Percentiles rank a stretch among this genome's conserved stretches.
Evolutionary conservation across 139 green algal genomes (phyloP).

Genomic region (Zygnema cylindricum): DNA sequence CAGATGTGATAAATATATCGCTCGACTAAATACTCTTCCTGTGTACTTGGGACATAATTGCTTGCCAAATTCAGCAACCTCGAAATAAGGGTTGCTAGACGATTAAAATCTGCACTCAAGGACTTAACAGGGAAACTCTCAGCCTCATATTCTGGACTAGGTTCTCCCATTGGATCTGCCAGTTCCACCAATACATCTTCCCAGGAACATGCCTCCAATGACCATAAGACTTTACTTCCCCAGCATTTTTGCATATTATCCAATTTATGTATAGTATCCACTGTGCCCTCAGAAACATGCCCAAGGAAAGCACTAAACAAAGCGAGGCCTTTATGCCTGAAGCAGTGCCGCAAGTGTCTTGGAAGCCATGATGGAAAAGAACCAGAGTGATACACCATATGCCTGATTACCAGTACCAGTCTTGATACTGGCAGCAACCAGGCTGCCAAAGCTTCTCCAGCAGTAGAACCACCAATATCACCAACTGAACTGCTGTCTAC

Average conservation of each 20-base stretch:
- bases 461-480: background rate
- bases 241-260: background rate
- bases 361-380: constrained; percentile 9
- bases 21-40: constrained; percentile 22
- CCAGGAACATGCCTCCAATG: background rate
- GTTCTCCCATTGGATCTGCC: background rate
- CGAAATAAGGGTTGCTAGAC: background rate
- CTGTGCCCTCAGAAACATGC: background rate
- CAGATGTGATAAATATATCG: constrained; percentile 30
- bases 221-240: background rate
- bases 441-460: background rate
- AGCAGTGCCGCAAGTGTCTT: background rate
- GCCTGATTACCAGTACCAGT: background rate
- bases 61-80: background rate
- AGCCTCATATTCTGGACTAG: background rate
- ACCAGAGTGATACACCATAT: background rate
- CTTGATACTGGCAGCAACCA: background rate
- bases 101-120: background rate
- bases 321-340: background rate
- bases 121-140: background rate
- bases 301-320: background rate
- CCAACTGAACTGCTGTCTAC: background rate
- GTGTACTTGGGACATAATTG: background rate
- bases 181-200: constrained; percentile 2
- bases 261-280: background rate